These are phyloP conservation scores for Coccomyxa sp. DNA, from an alignment of 139 green algal genomes.

Conservation along the genomic window DNA sequence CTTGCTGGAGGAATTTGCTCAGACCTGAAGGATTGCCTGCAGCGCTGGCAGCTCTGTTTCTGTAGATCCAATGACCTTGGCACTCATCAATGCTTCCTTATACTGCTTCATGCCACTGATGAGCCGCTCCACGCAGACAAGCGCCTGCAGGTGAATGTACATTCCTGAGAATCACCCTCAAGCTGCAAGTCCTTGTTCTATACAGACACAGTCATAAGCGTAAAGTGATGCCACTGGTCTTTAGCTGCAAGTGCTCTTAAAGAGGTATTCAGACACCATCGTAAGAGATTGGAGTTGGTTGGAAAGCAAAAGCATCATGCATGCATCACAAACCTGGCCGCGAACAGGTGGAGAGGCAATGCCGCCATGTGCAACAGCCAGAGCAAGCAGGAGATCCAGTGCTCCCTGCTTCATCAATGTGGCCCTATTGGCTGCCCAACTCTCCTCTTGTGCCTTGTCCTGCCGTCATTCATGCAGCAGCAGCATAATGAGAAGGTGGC, in stretches of 20 bases:
- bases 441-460: conserved; percentile 20
- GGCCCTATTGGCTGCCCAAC: conserved; percentile 40
- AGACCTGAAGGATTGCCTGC: conserved; percentile 11
- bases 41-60: conserved; percentile 25
- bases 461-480: neutral
- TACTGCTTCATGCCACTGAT: neutral
- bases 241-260: too few species aligned
- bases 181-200: neutral
- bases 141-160: conserved; percentile 1
- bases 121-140: conserved; percentile 14
- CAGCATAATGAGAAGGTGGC: neutral
- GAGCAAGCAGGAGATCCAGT: conserved; percentile 30
- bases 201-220: neutral
- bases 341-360: conserved; percentile 31
- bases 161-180: neutral
- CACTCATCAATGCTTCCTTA: neutral
- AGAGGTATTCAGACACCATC: too few species aligned
- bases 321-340: conserved; percentile 25
- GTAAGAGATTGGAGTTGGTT: too few species aligned
- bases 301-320: too few species aligned
- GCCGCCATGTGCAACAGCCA: conserved; percentile 25
- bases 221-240: too few species aligned
- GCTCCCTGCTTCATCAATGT: conserved; percentile 31
- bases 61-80: neutral
- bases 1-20: neutral